Conservation (phyloP, 2,329 filamentous ascomycete species). For the Diaporthe ampelina region DNA sequence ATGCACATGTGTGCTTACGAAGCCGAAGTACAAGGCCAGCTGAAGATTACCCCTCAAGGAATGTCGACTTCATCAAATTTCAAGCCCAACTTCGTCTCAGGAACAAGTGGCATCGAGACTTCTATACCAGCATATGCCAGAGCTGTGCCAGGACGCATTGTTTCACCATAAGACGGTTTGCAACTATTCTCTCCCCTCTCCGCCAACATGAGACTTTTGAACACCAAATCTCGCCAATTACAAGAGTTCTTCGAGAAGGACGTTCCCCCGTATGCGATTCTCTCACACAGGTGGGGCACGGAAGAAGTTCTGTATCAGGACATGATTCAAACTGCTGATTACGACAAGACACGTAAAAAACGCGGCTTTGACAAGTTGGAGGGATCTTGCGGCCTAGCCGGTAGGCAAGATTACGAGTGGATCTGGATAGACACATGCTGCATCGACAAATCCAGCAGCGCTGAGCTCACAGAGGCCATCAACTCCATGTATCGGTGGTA, state of each 20-base stretch:
- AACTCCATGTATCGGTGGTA: conserved; percentile 6
- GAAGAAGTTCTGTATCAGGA: not conserved
- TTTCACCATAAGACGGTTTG: not conserved
- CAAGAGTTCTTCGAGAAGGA: not conserved
- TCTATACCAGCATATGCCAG: not conserved
- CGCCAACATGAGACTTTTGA: not conserved
- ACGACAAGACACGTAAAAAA: not conserved
- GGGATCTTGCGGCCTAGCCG: not conserved
- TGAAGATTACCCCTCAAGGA: not conserved
- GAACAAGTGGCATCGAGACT: fast-evolving
- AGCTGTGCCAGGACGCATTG: not conserved
- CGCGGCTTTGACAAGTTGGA: not conserved
- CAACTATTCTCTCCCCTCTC: not conserved
- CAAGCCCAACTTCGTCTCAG: not conserved
- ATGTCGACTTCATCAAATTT: fast-evolving
- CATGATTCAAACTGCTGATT: not conserved
- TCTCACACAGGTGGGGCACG: conserved; percentile 9
- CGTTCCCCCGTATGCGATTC: not conserved
- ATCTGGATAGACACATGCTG: conserved; percentile 28
- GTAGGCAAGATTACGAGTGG: not conserved
- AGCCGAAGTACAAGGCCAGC: not conserved
- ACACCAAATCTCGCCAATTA: not conserved
- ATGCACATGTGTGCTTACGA: not conserved
- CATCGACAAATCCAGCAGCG: conserved; percentile 8
- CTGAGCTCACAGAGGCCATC: not conserved